Evolutionary conservation across 208 protist genomes (phyloP).

Genomic region (Trypanosoma theileri): DNA sequence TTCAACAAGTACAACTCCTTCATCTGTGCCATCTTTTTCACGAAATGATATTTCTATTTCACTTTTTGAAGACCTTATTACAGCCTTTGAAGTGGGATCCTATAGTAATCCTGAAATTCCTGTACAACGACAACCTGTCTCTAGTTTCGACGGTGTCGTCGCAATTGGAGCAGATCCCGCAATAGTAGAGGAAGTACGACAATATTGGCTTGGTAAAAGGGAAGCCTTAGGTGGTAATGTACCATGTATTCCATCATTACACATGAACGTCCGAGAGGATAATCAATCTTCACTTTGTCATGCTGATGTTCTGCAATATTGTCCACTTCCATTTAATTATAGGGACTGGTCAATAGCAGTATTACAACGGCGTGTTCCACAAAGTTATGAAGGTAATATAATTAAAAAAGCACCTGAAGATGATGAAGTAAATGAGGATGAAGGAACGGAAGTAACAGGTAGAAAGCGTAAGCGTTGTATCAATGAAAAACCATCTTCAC

Average conservation of each 20-base stretch:
- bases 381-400: neutral
- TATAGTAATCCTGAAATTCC: conserved; percentile 46
- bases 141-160: conserved; percentile 27
- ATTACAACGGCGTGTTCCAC: conserved; percentile 28
- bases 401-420: neutral
- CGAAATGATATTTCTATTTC: conserved; percentile 22
- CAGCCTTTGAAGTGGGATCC: conserved; percentile 54
- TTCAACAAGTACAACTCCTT: conserved; percentile 19
- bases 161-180: conserved; percentile 27
- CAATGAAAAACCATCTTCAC: neutral
- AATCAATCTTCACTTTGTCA: conserved; percentile 57
- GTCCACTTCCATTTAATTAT: conserved; percentile 78
- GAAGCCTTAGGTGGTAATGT: conserved; percentile 47
- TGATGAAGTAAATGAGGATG: neutral
- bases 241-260: conserved; percentile 65
- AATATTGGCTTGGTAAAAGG: conserved; percentile 76
- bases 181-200: conserved; percentile 51
- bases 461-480: conserved; percentile 14
- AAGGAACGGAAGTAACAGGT: neutral
- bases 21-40: neutral
- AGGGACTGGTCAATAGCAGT: conserved; percentile 70
- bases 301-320: conserved; percentile 62
- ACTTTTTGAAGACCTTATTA: conserved; percentile 65
- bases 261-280: conserved; percentile 53
- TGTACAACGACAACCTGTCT: conserved; percentile 39